Base-by-base conservation (phyloP, 306 rosid species). In the Canavalia gladiata region DNA sequence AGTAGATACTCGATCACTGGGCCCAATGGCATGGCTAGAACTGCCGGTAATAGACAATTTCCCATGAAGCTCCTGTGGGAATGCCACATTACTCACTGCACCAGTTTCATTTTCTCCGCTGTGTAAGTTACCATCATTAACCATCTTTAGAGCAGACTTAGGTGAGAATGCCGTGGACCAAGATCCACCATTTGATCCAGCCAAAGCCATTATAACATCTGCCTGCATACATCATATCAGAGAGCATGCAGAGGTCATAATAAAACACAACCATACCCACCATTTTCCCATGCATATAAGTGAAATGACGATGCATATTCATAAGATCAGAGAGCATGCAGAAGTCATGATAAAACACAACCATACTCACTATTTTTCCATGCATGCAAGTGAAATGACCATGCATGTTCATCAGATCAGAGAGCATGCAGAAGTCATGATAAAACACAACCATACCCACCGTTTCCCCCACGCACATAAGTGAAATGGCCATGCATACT, bases 131-230 rank as follows among this genome's bases (percentile, higher is more conserved):
- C 75, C 73, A 58, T 93, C 97, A 69, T 80, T 83, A n/a, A 82
- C 85, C 1, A 62, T 85, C 84, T 87, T 87, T 42, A 6, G 84
- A 60, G 84, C 52, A 63, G 97, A 84, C 83, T 95, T 95, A 58
- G 90, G 90, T 0, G 93, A 92, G 83, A 84, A 89, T 63, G 90
- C 89, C 35, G 99, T 90, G 64, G 99, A 95, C 98, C 99, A 95
- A 66, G 98, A 95, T 63, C 96, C 99, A 57, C 99, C 99, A 46
- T 91, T 95, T 82, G 99, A 95, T 63, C 98, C 98, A 28, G 99
- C 99, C 59, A 95, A 88, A 82, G 97, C 90, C 98, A 95, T 93
- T 91, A 95, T 95, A 73, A 95, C 88, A 67, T 95, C 98, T 69
- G 97, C 98, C 99, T 95, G 96, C 77, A 83, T 79, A 56, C 46